Conservation (phyloP, 2,329 filamentous ascomycete genomes). For the Colletotrichum magnum region DNA sequence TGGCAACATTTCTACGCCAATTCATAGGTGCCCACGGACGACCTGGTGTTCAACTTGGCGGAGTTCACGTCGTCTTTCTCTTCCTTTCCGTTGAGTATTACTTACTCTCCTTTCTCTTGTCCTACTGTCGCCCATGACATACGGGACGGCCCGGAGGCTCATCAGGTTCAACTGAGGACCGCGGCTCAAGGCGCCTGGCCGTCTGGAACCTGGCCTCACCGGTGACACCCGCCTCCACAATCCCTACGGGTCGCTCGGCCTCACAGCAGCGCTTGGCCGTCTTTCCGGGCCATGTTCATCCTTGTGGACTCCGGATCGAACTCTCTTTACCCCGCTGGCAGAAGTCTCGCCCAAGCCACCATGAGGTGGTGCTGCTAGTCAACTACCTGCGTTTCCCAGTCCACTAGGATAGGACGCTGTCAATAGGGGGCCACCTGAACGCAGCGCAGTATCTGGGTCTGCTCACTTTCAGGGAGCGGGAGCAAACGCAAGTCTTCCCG, state of each 20-base stretch:
- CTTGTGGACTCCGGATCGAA: background rate
- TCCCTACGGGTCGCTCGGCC: conserved; percentile 16
- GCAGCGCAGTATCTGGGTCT: background rate
- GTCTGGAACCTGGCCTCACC: conserved; percentile 12
- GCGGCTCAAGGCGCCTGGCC: conserved; percentile 11
- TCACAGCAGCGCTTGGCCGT: conserved; percentile 23
- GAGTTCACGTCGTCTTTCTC: too few relatives aligned
- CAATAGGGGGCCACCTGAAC: background rate
- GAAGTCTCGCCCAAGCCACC: conserved; percentile 20
- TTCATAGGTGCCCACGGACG: background rate
- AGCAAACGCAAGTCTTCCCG: conserved; percentile 49
- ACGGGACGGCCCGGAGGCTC: conserved; percentile 33
- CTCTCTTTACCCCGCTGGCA: conserved; percentile 18
- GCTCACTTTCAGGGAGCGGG: conserved; percentile 6
- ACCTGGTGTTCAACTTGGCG: background rate
- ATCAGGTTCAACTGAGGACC: conserved; percentile 11
- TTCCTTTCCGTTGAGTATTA: too few relatives aligned
- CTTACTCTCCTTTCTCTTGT: too few relatives aligned
- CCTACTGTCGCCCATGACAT: background rate
- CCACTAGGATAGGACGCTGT: background rate
- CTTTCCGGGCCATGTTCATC: conserved; percentile 14
- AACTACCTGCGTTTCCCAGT: background rate
- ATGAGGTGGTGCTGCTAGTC: conserved; percentile 2
- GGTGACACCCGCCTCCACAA: conserved; percentile 17
- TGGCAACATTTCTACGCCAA: conserved; percentile 2